Base-by-base conservation (phyloP, 2,329 filamentous ascomycete genomes). In the Cladobotryum protrusum region DNA sequence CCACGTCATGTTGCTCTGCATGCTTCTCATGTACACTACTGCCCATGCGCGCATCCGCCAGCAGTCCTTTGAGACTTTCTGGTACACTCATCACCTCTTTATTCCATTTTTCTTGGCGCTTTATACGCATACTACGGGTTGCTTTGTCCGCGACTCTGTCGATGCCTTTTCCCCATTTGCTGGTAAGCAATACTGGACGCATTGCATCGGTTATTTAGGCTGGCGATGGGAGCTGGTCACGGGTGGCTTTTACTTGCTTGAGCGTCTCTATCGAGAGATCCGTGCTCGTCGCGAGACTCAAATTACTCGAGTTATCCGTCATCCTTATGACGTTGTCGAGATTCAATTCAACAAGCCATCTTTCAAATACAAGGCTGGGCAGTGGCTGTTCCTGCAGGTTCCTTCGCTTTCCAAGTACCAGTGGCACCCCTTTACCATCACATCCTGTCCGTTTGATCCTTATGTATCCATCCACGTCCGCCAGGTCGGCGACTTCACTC, bases 401-500 rank as follows among this genome's bases (percentile, higher is more conserved):
- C 93, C 93, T 0, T 85, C 87, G 6, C 82, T 99, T 48, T 96
- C 89, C 56, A 81, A 78, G 60, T 85, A 89, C 64, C 90, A 99
- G 73, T 99, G 93, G 93, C 93, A 99, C 71, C 93, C 93, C 1
- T 99, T 97, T 67, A 99, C 93, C 63, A 97, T 99, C 69, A 99
- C 93, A 2, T 97, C 93, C 9, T 99, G 93, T 70, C 93, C 93
- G 5, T 93, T 89, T 63, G 93, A 99, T 61, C 87, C 89, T 1
- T 97, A 97, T 64, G 83, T 97, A 57, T 96, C 89, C 36, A 81
- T 99, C 29, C 93, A 99, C 68, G 85, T 99, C 52, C 87, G 93
- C 44, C 93, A 97, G 72, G 92, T 97, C 6, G 93, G 93, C 58
- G 93, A 99, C 72, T 99, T 95, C 65, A 99, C 93, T 12, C 83